phyloP scores from a whole-genome alignment of 495 filamentous ascomycete species.

The Amniculicola lignicola region DNA sequence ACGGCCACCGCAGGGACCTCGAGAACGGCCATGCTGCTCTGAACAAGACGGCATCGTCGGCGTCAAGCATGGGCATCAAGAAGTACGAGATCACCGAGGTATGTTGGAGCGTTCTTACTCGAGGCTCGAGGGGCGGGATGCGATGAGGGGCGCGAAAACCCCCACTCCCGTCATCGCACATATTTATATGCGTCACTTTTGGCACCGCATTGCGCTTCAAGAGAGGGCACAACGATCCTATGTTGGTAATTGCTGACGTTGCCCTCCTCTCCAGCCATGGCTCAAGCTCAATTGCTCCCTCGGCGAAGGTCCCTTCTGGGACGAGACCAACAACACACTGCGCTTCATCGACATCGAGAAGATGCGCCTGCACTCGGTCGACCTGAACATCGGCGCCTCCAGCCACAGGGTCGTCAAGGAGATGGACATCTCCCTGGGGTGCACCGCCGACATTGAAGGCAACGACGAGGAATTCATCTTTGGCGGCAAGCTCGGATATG shows the following conservation, averaged over 20 bases:
- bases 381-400: conserved; percentile 60
- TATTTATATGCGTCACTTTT: too few relatives aligned
- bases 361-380: conserved; percentile 68
- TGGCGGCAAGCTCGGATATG: conserved; percentile 78
- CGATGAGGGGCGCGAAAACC: too few relatives aligned
- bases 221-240: too few relatives aligned
- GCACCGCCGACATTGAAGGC: conserved; percentile 79
- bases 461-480: conserved; percentile 66
- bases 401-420: conserved; percentile 61
- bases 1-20: conserved; percentile 1
- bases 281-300: conserved; percentile 68
- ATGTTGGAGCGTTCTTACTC: conserved; percentile 9
- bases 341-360: conserved; percentile 90
- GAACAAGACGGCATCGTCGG: conserved; percentile 20
- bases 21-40: conserved; percentile 18
- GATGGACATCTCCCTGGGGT: conserved; percentile 66
- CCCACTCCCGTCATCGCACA: too few relatives aligned
- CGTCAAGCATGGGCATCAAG: conserved; percentile 34
- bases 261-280: conserved; percentile 57
- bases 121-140: too few relatives aligned
- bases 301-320: conserved; percentile 82
- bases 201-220: too few relatives aligned
- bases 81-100: conserved; percentile 40
- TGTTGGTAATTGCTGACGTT: background rate
- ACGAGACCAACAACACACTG: conserved; percentile 62